phyloP scores from a whole-genome alignment of 768 basidiomycete genomes.

The Phlebiopsis gigantea region DNA sequence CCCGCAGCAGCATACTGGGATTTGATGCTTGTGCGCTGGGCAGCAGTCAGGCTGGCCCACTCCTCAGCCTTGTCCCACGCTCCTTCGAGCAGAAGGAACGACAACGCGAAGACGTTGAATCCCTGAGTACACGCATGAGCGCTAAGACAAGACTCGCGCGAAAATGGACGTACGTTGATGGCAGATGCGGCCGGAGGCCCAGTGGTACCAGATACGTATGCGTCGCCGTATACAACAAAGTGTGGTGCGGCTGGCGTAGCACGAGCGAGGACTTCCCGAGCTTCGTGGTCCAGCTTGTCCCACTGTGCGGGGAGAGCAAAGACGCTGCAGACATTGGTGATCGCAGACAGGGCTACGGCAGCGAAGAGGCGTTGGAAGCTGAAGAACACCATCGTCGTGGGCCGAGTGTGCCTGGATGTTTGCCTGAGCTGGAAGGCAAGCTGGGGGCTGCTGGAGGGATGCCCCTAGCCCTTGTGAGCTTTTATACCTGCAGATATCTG shows the following conservation, averaged over 20 bases:
- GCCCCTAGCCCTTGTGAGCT: neutral
- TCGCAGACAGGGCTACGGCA: neutral
- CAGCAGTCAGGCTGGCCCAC: conserved; percentile 43
- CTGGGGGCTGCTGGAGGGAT: neutral
- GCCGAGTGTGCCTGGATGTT: neutral
- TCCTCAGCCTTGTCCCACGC: conserved; percentile 56
- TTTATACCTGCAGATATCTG: neutral
- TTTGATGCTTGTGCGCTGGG: conserved; percentile 43
- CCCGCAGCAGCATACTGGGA: conserved; percentile 52
- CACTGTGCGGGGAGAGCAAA: neutral
- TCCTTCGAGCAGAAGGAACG: conserved; percentile 52
- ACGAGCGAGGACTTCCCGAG: conserved; percentile 16
- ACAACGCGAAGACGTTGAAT: conserved; percentile 51
- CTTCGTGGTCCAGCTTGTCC: conserved; percentile 12
- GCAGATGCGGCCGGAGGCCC: conserved; percentile 44
- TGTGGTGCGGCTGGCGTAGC: conserved; percentile 42
- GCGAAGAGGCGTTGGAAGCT: neutral
- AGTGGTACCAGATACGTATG: conserved; percentile 36
- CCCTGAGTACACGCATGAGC: conserved; percentile 31
- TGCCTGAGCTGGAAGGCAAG: neutral
- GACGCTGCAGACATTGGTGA: conserved; percentile 1
- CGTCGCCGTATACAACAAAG: conserved; percentile 40
- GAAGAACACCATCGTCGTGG: neutral
- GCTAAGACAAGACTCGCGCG: neutral
- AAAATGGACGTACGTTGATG: conserved; percentile 31